Base-by-base conservation (phyloP, 441 rosid genomes). In the Populus tomentosa region DNA sequence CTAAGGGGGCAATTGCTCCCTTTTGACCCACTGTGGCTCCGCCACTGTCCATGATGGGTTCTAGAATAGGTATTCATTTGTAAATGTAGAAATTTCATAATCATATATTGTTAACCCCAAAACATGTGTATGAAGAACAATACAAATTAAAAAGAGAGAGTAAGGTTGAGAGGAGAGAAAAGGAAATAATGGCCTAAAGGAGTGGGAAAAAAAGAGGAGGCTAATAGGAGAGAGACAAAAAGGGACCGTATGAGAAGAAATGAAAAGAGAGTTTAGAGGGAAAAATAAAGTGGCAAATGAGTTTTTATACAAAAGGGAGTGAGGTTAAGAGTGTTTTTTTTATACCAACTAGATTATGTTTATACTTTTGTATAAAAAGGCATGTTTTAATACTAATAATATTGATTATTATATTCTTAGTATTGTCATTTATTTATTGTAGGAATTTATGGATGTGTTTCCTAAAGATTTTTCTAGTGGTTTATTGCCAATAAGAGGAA, bases 361-460 rank as follows among this genome's bases (percentile, higher is more conserved):
- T 76, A 18, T 68, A 76, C 73, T 68, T 76, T 42, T 69, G 63
- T 69, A 69, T n/a, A 69, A 68, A 0, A 50, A 68, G 35, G 21
- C 67, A 14, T 33, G 10, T 20, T 50, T 76, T 42, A 16, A 16
- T 23, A 14, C 21, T 68, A n/a, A 30, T 5, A 30, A 76, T 4
- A 18, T 76, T 68, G 24, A 69, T 16, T 10, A 14, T 14, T 50
- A 10, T 68, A 20, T 76, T 36, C 50, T 50, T 26, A 32, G 67
- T 69, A 7, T 53, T 76, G 46, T 33, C n/a, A 0, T 69, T 28
- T 76, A 66, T 28, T n/a, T 53, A 7, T 76, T 67, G 36, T 10
- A 69, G 21, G 64, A 76, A 28, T 50, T n/a, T 76, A 65, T 46
- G 11, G 53, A 76, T 53, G 20, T 56, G 16, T 76, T 76, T 75